phyloP scores from a whole-genome alignment of 108 stramenopile genomes.

The Fragilaria crotonensis region DNA sequence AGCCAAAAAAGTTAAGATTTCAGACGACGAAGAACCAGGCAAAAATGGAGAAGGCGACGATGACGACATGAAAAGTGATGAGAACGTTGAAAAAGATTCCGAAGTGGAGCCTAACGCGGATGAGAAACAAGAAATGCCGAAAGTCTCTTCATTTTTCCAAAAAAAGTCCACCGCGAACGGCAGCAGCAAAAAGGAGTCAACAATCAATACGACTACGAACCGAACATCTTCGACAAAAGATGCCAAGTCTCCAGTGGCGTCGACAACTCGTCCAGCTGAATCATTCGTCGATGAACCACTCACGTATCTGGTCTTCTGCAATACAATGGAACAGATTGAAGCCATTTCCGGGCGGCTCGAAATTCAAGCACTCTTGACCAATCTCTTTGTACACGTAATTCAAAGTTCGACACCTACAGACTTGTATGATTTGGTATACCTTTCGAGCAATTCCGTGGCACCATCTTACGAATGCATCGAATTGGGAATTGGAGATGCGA shows the following conservation, averaged over 20 bases:
- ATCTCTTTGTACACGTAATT: conserved; percentile 56
- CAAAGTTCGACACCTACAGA: conserved; percentile 21
- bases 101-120: conserved; percentile 31
- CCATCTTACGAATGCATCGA: conserved; percentile 94
- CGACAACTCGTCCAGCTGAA: no score
- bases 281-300: conserved; percentile 13
- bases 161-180: no score
- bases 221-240: no score
- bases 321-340: conserved; percentile 72
- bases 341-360: conserved; percentile 72
- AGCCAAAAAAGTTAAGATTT: not conserved
- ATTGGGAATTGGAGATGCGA: conserved; percentile 94
- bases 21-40: not conserved
- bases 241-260: no score
- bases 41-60: conserved; percentile 4
- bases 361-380: conserved; percentile 77
- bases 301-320: conserved; percentile 63
- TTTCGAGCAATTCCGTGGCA: conserved; percentile 85
- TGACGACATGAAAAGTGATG: not conserved
- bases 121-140: no score
- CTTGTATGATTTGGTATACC: conserved; percentile 76
- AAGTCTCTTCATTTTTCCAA: no score
- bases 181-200: no score
- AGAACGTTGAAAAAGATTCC: conserved; percentile 25
- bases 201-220: no score